Evolutionary conservation across 495 filamentous ascomycete genomes (phyloP), one percentile per base, ranked within the genome.

Genomic region (Neurospora discreta): DNA sequence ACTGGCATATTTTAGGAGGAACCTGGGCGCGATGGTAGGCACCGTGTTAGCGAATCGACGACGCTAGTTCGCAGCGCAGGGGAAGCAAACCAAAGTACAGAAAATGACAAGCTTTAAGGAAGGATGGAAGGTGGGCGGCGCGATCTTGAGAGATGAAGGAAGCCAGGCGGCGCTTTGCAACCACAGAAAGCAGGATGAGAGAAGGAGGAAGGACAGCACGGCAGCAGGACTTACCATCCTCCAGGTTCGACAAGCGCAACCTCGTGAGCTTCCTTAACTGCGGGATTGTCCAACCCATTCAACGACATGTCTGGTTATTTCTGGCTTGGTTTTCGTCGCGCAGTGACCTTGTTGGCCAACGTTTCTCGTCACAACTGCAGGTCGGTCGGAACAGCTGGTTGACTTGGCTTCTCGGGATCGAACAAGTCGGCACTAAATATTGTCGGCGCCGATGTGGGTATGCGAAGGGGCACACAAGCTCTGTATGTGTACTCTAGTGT

Each of bases 221-320:
- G 52, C 39, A 41, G 43, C 33, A 71, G 60, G 40, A 71, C 94
- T 83, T 85, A 99, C 95, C 95, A 99, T 90, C 93, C 94, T 81
- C 95, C 95, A 44, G 92, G 89, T 79, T 99, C 96, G 43, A 85
- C 86, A 72, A 90, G 84, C 68, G 93, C 91, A 75, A 86, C 82
- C 75, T 94, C 92, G 83, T 97, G 91, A 75, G 94, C 94, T 81
- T 95, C 93, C 80, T 89, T 86, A 78, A 99, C 85, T 74, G 87
- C 86, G 75, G 87, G 84, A 84, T 88, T 87, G 84, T 98, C 95
- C 84, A 99, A 85, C 74, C 95, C 95, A 90, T 98, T 97, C 82
- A 99, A 86, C 86, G 95, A 98, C 95, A 99, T 99, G 70, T 76
- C 82, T 72, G 74, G 46, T 36, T 74, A 70, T 39, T 38, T 68